Base-by-base conservation (phyloP, 129 eudicot genomes). In the Pseudognaphalium luteoalbum region DNA sequence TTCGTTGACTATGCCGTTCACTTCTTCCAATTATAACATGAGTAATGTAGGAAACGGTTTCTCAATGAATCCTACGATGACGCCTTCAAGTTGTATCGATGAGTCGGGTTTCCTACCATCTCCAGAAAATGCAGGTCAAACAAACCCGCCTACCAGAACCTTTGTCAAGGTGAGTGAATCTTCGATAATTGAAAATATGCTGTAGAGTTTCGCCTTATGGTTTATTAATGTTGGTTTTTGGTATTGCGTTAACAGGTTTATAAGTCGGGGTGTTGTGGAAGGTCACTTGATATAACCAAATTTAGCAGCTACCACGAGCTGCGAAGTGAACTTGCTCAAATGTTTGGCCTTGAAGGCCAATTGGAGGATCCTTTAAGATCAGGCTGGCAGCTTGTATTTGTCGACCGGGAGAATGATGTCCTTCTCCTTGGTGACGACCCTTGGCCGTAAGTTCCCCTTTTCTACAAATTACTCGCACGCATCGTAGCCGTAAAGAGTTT, bases 311-410 rank as follows among this genome's bases (percentile, higher is more conserved):
- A 92, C 70, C 81, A 88, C 44, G 96, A 90, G 88, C 85, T 92
- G 81, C 88, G 98, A 19, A 78, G 94, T 81, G 92, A 84, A 84
- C 92, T 92, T 51, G 98, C 90, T 57, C 94, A 86, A 37, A 82
- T 90, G 94, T 92, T 92, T 77, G 96, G 96, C 76, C 94, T 92
- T 70, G 96, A 88, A 83, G 98, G 94, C 81, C 90, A 90, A 60
- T 84, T 92, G 87, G 96, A 92, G 81, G 97, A 92, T 74, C 96
- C 97, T 30, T 35, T 83, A 86, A 92, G 97, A 92, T 92, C 97
- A 92, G 97, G 97, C 97, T 92, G 97, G 97, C 96, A 92, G 97
- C 97, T 92, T 92, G 91, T 92, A 89, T 85, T 85, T 69, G 94
- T 92, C 66, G 93, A 92, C 89, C 83, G 92, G 74, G 96, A 92